phyloP scores from a whole-genome alignment of 2,329 filamentous ascomycete species.

The Tolypocladium nubicola region DNA sequence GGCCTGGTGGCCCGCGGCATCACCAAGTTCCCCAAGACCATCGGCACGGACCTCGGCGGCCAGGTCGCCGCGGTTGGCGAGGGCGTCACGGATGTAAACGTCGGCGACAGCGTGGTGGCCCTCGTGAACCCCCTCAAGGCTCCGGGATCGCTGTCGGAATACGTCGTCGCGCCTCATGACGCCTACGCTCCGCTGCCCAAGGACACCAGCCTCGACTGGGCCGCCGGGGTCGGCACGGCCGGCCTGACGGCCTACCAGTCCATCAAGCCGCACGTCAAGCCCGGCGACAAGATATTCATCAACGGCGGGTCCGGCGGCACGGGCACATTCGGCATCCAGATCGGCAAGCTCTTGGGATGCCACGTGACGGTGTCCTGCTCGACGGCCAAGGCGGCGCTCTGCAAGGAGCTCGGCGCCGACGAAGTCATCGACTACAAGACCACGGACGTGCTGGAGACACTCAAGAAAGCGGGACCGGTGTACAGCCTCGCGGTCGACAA shows the following conservation, averaged over 20 bases:
- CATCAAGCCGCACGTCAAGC: slow-evolving; percentile 33
- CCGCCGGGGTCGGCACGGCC: slow-evolving; percentile 31
- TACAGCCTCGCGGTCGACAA: slow-evolving; percentile 50
- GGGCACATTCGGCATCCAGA: slow-evolving; percentile 51
- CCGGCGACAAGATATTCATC: slow-evolving; percentile 50
- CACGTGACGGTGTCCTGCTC: slow-evolving; percentile 53
- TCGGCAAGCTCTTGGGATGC: slow-evolving; percentile 51
- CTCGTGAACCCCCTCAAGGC: slow-evolving; percentile 14
- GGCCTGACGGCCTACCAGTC: slow-evolving; percentile 38
- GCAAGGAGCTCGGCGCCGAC: slow-evolving; percentile 50
- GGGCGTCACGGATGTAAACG: slow-evolving; percentile 16
- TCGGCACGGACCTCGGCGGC: slow-evolving; percentile 41
- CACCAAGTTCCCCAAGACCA: slow-evolving; percentile 27
- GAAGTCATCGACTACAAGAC: slow-evolving; percentile 52
- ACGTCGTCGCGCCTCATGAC: slow-evolving; percentile 21
- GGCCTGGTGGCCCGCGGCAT: slow-evolving; percentile 23
- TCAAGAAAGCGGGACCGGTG: slow-evolving; percentile 33
- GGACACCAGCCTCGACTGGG: slow-evolving; percentile 28
- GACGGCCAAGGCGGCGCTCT: slow-evolving; percentile 44
- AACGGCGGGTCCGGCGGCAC: slow-evolving; percentile 56
- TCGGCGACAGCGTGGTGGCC: slow-evolving; percentile 34
- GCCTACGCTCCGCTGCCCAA: slow-evolving; percentile 26
- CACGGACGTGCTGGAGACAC: slow-evolving; percentile 31
- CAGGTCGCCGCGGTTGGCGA: slow-evolving; percentile 26
- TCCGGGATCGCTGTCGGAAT: slow-evolving; percentile 33